Percentiles rank a stretch among this genome's conserved stretches.
These are phyloP conservation scores for Elymus sibiricus DNA, from an alignment of 176 grass and related monocot species.

Conservation along the genomic window DNA sequence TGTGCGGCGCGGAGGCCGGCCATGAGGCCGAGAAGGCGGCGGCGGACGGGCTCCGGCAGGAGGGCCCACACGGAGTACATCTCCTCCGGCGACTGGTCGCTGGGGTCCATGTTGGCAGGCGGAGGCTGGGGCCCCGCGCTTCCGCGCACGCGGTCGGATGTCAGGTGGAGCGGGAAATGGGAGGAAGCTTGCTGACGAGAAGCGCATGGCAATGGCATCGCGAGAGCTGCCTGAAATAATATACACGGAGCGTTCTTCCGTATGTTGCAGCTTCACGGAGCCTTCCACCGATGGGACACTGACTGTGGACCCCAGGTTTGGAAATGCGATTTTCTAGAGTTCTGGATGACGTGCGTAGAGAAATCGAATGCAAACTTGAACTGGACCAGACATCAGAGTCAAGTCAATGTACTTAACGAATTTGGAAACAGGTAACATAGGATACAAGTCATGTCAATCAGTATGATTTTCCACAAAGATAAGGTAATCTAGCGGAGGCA, in stretches of 20 bases:
- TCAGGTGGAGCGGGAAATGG: neutral
- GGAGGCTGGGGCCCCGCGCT: neutral
- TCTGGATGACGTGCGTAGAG: neutral
- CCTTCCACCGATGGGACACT: neutral
- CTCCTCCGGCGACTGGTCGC: constrained; percentile 39
- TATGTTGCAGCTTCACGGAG: neutral
- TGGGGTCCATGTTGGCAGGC: constrained; percentile 4
- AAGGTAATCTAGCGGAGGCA: no score
- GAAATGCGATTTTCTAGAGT: neutral
- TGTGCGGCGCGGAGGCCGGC: constrained; percentile 59
- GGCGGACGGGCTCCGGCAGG: constrained; percentile 47
- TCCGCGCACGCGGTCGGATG: neutral
- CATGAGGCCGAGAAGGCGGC: constrained; percentile 66
- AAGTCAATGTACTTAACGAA: neutral
- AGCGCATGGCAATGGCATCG: neutral
- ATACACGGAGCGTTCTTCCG: neutral
- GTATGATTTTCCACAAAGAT: neutral
- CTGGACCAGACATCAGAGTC: neutral
- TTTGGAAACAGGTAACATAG: neutral
- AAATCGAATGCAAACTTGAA: neutral
- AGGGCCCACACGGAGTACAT: constrained; percentile 78
- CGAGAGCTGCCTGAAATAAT: neutral
- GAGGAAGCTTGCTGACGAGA: neutral
- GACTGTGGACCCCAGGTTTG: neutral
- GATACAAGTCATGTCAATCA: neutral